Percentiles rank a stretch among this genome's conserved stretches.
Evolutionary conservation across 2,329 filamentous ascomycete genomes (phyloP).

Genomic region (Apiospora koreana): DNA sequence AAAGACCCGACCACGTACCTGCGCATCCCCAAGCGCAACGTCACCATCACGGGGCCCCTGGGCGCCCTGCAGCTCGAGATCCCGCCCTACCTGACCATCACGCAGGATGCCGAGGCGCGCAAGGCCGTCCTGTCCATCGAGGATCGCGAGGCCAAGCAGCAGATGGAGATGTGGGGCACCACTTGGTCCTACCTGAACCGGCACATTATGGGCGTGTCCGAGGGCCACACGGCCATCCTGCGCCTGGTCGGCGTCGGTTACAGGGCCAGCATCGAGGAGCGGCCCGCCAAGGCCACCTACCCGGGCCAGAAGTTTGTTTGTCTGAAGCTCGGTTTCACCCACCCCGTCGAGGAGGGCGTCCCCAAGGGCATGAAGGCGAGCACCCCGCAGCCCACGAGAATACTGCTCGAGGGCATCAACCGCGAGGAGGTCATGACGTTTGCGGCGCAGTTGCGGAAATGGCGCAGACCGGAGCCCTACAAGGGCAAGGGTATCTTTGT

Average conservation of each 20-base stretch:
- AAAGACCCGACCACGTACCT: constrained; percentile 61
- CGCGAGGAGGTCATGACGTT: constrained; percentile 88
- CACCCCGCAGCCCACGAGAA: constrained; percentile 86
- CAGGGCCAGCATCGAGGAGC: constrained; percentile 81
- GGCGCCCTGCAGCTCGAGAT: constrained; percentile 77
- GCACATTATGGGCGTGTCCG: constrained; percentile 89
- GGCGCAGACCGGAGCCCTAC: constrained; percentile 93
- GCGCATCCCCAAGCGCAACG: constrained; percentile 62
- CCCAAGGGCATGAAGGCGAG: constrained; percentile 82
- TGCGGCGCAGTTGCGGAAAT: constrained; percentile 82
- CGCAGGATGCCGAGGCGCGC: constrained; percentile 62
- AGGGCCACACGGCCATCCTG: constrained; percentile 92
- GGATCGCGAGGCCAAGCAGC: constrained; percentile 68
- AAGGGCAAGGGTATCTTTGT: constrained; percentile 99
- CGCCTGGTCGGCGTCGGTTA: constrained; percentile 95
- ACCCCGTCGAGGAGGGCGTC: constrained; percentile 87
- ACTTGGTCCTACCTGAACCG: constrained; percentile 88
- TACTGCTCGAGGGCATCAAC: constrained; percentile 85
- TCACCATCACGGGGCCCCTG: constrained; percentile 79
- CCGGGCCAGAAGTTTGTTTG: constrained; percentile 86
- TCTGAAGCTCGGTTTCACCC: constrained; percentile 94
- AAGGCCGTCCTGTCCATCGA: constrained; percentile 71
- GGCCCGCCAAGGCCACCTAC: constrained; percentile 69
- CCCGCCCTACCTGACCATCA: constrained; percentile 75
- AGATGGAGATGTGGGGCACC: constrained; percentile 94